Evolutionary conservation across 2,329 filamentous ascomycete species (phyloP), one percentile per base, ranked within the genome.

Genomic region (Dendryphion nanum): DNA sequence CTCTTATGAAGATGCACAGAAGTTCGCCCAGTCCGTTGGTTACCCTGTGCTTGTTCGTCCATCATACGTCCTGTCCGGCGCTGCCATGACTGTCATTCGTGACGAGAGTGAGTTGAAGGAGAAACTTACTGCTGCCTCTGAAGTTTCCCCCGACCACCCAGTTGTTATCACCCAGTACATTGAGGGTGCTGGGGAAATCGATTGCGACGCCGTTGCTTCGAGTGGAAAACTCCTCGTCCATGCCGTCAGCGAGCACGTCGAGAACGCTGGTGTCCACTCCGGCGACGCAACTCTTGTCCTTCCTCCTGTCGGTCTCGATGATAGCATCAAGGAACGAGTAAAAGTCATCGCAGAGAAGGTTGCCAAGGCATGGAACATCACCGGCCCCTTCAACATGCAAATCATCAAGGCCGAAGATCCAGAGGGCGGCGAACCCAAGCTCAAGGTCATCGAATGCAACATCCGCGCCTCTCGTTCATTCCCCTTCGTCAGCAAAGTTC

Each of bases 341-440:
- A 97, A 96, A 81, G 88, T 88, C 54, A 97, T 98, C 55, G 91
- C 93, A 13, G 71, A 90, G 69, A 97, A 95, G 79, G 90, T 98
- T 36, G 93, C 93, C 51, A 86, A 93, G 71, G 93, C 93, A 33
- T 96, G 91, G 89, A 89, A 79, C 61, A 97, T 97, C 67, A 97
- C 89, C 15, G 93, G 93, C 38, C 93, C 93, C 42, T 98, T 97
- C 82, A 98, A 98, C 79, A 97, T 98, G 91, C 93, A 98, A 66
- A 95, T 98, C 70, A 97, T 98, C 79, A 95, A 95, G 75, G 89
- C 86, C 23, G 77, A 87, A 10, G 75, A 85, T 58, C 81, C 85
- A 20, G 82, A 87, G 42, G 86, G 86, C 41, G 84, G 83, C 39
- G 79, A 85, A 60, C 81, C 86, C 21, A 76, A 79, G 18, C 80